Evolutionary conservation across 148 eudicot genomes (phyloP), one percentile per base, ranked within the genome.

Genomic region (Arbutus unedo): DNA sequence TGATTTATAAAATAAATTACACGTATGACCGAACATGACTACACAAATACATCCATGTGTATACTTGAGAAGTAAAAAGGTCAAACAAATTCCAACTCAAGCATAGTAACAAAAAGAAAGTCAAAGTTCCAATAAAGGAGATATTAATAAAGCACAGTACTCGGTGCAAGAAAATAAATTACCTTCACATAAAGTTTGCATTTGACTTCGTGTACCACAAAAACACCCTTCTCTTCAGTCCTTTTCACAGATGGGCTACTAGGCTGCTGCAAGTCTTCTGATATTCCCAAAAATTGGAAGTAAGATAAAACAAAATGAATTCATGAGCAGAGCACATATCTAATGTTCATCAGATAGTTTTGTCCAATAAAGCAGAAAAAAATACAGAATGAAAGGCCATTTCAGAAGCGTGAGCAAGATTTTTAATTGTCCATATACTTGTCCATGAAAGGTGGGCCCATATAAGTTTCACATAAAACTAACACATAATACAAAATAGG

Each of bases 141-240:
- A 48, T 18, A 47, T 67, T 67, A 18, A 41, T 79, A 79, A 44
- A 8, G 10, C 72, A 79, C 53, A 81, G 15, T 49, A 82, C 19
- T 55, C 59, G 13, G 25, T 14, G 77, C 62, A 21, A 76, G 23
- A 82, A 10, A 21, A 62, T 44, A 64, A 25, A 71, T 76, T 91
- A 94, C 97, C 98, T 97, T 97, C 10, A 94, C 84, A 86, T 92
- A 97, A 74, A 94, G 96, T 84, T 93, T 94, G 90, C 99, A 97
- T 90, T 93, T 97, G 79, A 92, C 93, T 89, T 96, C 98, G 83
- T 96, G 97, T 23, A 94, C 99, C 9, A 91, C 90, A 76, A 45
- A 77, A 78, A 93, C 85, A 77, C 99, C 98, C 88, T 92, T 88
- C 82, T 94, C 98, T 88, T 94, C 93, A 5, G 92, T 87, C 85